Base-by-base conservation (phyloP, 2,329 filamentous ascomycete genomes). In the Nothomitra cinnamomea region DNA sequence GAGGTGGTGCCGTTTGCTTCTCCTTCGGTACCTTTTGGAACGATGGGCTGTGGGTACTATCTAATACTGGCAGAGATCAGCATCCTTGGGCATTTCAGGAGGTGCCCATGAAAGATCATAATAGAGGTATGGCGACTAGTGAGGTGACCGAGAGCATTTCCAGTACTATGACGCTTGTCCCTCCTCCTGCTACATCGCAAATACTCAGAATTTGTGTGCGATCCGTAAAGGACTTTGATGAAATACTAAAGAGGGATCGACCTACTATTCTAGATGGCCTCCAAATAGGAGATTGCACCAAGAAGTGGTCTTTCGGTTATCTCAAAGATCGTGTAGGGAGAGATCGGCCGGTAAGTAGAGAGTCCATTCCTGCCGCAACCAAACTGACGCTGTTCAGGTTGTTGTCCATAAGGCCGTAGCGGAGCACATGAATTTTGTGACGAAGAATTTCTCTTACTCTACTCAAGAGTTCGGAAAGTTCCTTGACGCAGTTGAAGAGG, bases 1-100 rank as follows among this genome's bases (percentile, higher is more conserved):
- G 87, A 1, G 89, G 89, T 15, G 89, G 87, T 38, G 87, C 85
- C 15, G 86, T 87, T 0, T 94, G 87, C 64, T 94, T 94, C 69
- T 88, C 86, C 0, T 94, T 94, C 75, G 88, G 88, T 1, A 85
- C 85, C 5, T 88, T 79, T 61, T 94, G 86, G 85, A 89, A 88
- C 51, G 72, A 73, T 32, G 78, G 78, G 1, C 70, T 74, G 12
- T 82, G 69, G 69, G 56, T 53, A 7, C 22, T 59, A 15, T 41
- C 50, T 17, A 15, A 2, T 40, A 17, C 15, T 35, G 45, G 45
- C 7, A 32, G 25, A 19, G 45, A 49, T 13, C 10, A 35, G n/a
- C 24, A 17, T 49, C 19, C 45, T 6, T 49, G 45, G 45, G 28
- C 2, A 49, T 49, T 49, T 35, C 45, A 49, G 45, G 45, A 49